Evolutionary conservation across 1,284 basidiomycete species (phyloP).

Genomic region (Coniferiporia sulphurascens): DNA sequence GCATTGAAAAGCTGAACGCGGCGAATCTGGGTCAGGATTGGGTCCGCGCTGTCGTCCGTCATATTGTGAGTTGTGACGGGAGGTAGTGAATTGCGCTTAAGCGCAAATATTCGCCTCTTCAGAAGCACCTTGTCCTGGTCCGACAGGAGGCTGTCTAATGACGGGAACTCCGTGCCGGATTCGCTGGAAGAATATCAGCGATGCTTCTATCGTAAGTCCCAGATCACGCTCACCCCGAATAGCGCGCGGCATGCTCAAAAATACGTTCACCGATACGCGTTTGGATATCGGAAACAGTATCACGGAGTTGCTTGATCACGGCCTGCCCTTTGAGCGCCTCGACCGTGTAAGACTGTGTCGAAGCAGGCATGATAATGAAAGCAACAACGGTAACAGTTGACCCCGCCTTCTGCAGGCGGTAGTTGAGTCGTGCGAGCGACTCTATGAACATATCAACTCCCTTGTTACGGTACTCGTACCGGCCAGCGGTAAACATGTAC

Average conservation of each 20-base stretch:
- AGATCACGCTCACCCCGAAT: conserved; percentile 63
- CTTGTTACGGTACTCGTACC: conserved; percentile 99
- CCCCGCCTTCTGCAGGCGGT: conserved; percentile 76
- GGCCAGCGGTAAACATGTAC: conserved; percentile 97
- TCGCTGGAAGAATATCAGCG: conserved; percentile 43
- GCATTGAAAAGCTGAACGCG: conserved; percentile 91
- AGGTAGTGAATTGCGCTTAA: conserved; percentile 90
- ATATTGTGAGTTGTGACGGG: conserved; percentile 98
- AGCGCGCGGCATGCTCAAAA: conserved; percentile 91
- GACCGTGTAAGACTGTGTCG: conserved; percentile 94
- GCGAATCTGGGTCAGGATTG: conserved; percentile 92
- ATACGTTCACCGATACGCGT: conserved; percentile 86
- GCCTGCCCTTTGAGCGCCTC: conserved; percentile 98
- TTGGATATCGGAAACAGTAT: conserved; percentile 94
- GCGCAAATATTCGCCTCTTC: conserved; percentile 93
- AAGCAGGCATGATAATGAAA: conserved; percentile 98
- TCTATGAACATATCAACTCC: conserved; percentile 99
- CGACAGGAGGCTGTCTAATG: conserved; percentile 76
- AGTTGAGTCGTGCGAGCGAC: conserved; percentile 88
- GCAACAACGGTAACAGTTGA: conserved; percentile 88
- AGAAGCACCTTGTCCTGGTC: conserved; percentile 93
- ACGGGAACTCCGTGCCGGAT: conserved; percentile 65
- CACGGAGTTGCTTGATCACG: conserved; percentile 92
- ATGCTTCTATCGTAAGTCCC: not conserved
- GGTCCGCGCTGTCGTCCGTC: conserved; percentile 88